Conservation (phyloP, 495 filamentous ascomycete species). For the Friedmanniomyces simplex region DNA sequence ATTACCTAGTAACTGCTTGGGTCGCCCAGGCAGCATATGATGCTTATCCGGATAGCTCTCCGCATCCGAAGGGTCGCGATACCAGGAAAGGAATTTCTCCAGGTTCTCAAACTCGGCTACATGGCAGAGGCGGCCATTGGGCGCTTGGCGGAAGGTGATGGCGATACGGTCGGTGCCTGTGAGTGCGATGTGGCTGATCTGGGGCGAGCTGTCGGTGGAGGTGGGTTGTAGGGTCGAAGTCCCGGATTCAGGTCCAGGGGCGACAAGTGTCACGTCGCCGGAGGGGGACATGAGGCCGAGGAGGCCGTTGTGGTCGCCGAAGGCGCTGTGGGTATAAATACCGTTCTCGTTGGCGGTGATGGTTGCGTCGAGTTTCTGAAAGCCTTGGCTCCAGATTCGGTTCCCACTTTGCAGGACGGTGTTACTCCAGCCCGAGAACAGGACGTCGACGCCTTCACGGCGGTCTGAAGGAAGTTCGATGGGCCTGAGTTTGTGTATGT, state of each 20-base stretch:
- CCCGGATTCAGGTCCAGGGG: neutral
- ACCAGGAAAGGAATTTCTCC: conserved; percentile 13
- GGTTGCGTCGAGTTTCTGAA: neutral
- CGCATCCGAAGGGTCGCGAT: conserved; percentile 1
- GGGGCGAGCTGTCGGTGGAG: conserved; percentile 1
- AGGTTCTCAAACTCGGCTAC: conserved; percentile 3
- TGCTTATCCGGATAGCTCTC: neutral
- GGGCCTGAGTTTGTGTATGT: neutral
- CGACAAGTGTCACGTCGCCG: neutral
- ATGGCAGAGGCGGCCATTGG: conserved; percentile 1
- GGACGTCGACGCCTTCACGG: neutral
- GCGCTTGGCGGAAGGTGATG: conserved; percentile 10
- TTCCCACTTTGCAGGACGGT: neutral
- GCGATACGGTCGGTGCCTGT: conserved; percentile 10
- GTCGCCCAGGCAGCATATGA: conserved; percentile 14
- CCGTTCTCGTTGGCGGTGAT: neutral
- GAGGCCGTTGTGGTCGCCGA: conserved; percentile 16
- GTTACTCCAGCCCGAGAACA: conserved; percentile 17
- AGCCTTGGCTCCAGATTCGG: conserved; percentile 1
- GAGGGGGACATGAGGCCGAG: neutral
- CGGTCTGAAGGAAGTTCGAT: neutral
- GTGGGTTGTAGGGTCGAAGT: neutral
- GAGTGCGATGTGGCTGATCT: conserved; percentile 1
- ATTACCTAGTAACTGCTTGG: conserved; percentile 39
- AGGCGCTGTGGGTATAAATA: neutral